Evolutionary conservation across 1,139 yeast genomes (phyloP).

Genomic region (Protomyces inundatus): DNA sequence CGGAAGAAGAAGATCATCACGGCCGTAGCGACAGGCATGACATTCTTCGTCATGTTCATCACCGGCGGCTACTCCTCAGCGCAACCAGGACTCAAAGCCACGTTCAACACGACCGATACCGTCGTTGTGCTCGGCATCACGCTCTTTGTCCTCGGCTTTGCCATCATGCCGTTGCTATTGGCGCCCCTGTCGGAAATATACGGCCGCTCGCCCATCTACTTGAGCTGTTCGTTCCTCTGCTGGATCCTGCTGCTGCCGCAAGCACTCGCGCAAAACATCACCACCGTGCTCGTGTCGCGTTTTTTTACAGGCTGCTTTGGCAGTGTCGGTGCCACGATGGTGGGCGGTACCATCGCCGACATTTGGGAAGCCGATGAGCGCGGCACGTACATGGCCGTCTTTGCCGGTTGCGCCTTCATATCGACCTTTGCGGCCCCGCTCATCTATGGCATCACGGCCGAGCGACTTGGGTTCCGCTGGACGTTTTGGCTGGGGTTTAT

Average conservation of each 20-base stretch:
- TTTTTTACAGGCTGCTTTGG: constrained; percentile 65
- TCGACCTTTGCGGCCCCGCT: constrained; percentile 64
- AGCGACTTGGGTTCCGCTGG: constrained; percentile 62
- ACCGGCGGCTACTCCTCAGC: constrained; percentile 1
- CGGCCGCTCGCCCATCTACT: constrained; percentile 66
- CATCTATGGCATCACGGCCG: constrained; percentile 55
- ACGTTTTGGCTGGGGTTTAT: constrained; percentile 53
- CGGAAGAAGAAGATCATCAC: neutral
- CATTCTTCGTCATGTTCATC: neutral
- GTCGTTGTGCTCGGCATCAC: constrained; percentile 1
- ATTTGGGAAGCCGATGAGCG: constrained; percentile 61
- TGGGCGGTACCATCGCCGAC: constrained; percentile 81
- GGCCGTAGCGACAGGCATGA: neutral
- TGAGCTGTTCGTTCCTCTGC: constrained; percentile 50
- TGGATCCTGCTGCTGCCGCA: constrained; percentile 56
- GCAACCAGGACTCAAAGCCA: neutral
- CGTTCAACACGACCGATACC: neutral
- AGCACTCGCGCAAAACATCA: constrained; percentile 49
- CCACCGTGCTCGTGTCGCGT: constrained; percentile 55
- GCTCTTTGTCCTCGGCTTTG: constrained; percentile 34
- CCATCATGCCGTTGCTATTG: constrained; percentile 63
- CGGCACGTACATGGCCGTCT: constrained; percentile 54
- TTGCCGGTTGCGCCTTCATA: constrained; percentile 52
- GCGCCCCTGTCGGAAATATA: constrained; percentile 59
- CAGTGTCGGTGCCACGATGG: constrained; percentile 78